Percentiles rank a stretch among this genome's conserved stretches.
phyloP scores from a whole-genome alignment of 1,284 basidiomycete species.

The Trichosporon asahii region DNA sequence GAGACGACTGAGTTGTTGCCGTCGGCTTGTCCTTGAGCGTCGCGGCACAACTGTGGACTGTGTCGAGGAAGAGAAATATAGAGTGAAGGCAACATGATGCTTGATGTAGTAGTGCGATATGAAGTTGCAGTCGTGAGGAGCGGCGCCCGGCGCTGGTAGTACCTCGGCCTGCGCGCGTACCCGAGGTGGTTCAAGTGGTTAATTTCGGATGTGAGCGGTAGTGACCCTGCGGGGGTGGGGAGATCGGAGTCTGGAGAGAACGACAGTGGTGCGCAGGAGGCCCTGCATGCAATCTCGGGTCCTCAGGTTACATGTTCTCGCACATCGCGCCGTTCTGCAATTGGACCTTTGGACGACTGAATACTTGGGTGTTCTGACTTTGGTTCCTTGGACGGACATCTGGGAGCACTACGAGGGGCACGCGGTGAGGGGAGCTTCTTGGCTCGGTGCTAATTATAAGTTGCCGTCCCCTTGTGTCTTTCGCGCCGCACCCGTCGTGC shows the following conservation, averaged over 20 bases:
- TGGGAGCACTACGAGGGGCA: too few relatives aligned
- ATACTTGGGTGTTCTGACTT: not conserved
- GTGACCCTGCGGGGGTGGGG: not conserved
- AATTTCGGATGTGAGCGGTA: not conserved
- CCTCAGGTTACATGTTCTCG: not conserved
- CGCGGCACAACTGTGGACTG: not conserved
- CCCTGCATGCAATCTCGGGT: not conserved
- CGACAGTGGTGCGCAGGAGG: too few relatives aligned
- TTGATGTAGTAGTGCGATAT: not conserved
- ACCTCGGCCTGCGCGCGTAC: not conserved
- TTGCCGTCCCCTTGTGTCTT: not conserved
- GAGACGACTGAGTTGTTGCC: not conserved
- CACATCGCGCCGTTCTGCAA: not conserved
- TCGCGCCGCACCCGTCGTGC: not conserved
- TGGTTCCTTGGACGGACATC: not conserved
- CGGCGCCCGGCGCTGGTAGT: not conserved
- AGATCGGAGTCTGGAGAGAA: too few relatives aligned
- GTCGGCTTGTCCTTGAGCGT: not conserved
- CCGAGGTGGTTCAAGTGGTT: constrained; percentile 1
- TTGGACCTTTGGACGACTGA: not conserved
- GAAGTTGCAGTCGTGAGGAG: not conserved
- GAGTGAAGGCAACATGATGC: not conserved
- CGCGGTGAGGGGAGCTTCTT: not conserved
- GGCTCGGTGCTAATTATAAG: not conserved
- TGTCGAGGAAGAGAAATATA: too few relatives aligned